Conservation (phyloP, 2,329 filamentous ascomycete genomes). For the Alternaria hordeiaustralica region DNA sequence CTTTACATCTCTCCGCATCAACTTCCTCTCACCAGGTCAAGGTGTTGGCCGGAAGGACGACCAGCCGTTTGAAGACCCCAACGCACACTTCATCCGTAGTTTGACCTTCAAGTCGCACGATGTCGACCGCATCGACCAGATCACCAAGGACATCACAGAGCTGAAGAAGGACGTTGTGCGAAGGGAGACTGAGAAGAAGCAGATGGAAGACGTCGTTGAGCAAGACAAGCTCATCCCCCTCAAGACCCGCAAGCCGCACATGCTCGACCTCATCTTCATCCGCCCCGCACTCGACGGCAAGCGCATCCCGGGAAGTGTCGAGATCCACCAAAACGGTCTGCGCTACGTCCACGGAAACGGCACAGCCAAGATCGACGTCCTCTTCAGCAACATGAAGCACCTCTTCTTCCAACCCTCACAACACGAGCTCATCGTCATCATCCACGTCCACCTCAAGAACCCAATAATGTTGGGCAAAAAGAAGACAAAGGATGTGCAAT, state of each 20-base stretch:
- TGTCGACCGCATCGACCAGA: conserved; percentile 85
- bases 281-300: conserved; percentile 96
- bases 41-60: conserved; percentile 97
- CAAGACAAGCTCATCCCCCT: conserved; percentile 97
- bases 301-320: conserved; percentile 91
- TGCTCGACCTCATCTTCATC: conserved; percentile 93
- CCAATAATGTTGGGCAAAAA: conserved; percentile 98
- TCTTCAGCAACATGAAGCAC: conserved; percentile 98
- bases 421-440: conserved; percentile 95
- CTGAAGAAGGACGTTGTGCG: conserved; percentile 92
- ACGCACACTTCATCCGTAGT: conserved; percentile 93
- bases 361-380: conserved; percentile 84
- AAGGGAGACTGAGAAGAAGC: conserved; percentile 98
- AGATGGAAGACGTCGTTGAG: conserved; percentile 98
- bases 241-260: conserved; percentile 87
- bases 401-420: conserved; percentile 98
- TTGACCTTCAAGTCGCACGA: conserved; percentile 94
- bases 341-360: conserved; percentile 82
- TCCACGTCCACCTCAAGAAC: conserved; percentile 96
- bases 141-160: conserved; percentile 91
- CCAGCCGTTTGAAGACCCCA: conserved; percentile 95
- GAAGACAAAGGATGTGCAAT: conserved; percentile 98
- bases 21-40: conserved; percentile 95
- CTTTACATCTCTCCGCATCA: conserved; percentile 92
- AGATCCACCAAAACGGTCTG: conserved; percentile 99